Conservation (phyloP, 2,329 filamentous ascomycete species). For the Orbilia quercus region DNA sequence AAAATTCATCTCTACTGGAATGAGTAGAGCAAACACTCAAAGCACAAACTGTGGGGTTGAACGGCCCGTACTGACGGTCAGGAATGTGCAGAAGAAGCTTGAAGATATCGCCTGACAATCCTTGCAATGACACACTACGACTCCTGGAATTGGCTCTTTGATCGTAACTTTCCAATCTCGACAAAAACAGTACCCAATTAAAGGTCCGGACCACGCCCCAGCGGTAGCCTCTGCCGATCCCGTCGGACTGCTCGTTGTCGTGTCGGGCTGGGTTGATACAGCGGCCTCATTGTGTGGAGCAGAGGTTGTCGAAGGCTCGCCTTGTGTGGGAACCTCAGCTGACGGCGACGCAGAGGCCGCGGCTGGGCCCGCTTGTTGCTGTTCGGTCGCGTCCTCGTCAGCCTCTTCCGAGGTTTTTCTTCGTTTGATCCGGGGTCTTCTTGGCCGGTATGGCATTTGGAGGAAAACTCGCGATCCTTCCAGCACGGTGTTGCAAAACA, state of each 20-base stretch:
- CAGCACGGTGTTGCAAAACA: slow-evolving; percentile 29
- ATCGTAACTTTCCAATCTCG: slow-evolving; percentile 55
- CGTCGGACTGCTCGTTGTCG: slow-evolving; percentile 45
- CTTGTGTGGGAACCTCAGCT: slow-evolving; percentile 13
- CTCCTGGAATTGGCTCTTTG: slow-evolving; percentile 53
- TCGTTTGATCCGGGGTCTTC: slow-evolving; percentile 36
- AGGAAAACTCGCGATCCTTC: slow-evolving; percentile 45
- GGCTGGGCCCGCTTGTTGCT: slow-evolving; percentile 5
- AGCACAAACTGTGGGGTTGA: slow-evolving; percentile 30
- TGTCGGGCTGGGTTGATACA: slow-evolving; percentile 31
- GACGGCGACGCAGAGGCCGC: slow-evolving; percentile 30
- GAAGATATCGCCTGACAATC: slow-evolving; percentile 58
- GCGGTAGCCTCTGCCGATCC: slow-evolving; percentile 31
- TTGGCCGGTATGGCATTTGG: slow-evolving; percentile 53
- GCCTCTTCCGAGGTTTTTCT: slow-evolving; percentile 48
- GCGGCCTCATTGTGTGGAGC: slow-evolving; percentile 9
- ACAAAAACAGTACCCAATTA: slow-evolving; percentile 56
- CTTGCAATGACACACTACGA: slow-evolving; percentile 56
- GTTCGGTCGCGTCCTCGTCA: slow-evolving; percentile 30
- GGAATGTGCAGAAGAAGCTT: slow-evolving; percentile 56
- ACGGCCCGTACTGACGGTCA: slow-evolving; percentile 55
- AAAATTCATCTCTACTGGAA: not conserved
- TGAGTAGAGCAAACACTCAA: slow-evolving; percentile 21
- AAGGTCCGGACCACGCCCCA: slow-evolving; percentile 31
- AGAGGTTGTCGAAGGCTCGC: slow-evolving; percentile 21